Percentiles rank a stretch among this genome's conserved stretches.
Conservation (phyloP, 441 rosid species). For the Brassica hybrid region DNA sequence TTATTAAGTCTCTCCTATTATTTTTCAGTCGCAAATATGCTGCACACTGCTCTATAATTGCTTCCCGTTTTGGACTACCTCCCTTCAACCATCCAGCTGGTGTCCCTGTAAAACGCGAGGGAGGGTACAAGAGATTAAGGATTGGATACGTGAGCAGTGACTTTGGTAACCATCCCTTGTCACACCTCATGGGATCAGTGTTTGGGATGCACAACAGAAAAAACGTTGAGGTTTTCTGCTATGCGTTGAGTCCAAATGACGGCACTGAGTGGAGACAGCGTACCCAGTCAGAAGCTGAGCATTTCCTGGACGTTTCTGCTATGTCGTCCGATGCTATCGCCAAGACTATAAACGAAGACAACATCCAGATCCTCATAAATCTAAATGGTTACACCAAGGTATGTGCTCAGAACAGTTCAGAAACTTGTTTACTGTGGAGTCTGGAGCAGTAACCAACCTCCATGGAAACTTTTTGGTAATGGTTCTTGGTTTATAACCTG, state of each 20-base stretch:
- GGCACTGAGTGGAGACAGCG: constrained; percentile 98
- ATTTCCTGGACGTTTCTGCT: constrained; percentile 89
- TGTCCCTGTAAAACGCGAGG: constrained; percentile 64
- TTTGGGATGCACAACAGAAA: constrained; percentile 97
- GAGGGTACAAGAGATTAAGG: constrained; percentile 79
- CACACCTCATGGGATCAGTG: constrained; percentile 99
- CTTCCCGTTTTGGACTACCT: constrained; percentile 89
- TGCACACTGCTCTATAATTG: constrained; percentile 88
- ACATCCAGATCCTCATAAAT: constrained; percentile 87
- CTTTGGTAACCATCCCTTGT: constrained; percentile 98
- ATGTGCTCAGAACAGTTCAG: constrained; percentile 11
- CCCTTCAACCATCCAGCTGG: constrained; percentile 76
- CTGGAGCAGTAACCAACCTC: constrained; percentile 2
- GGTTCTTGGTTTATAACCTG: constrained; percentile 11
- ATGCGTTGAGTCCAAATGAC: constrained; percentile 93
- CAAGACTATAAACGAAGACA: constrained; percentile 83
- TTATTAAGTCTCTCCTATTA: constrained; percentile 7
- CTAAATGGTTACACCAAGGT: constrained; percentile 99
- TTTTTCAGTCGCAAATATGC: constrained; percentile 90
- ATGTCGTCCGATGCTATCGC: constrained; percentile 92
- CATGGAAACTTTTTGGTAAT: constrained; percentile 23
- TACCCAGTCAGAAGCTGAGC: constrained; percentile 89
- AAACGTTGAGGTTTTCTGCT: constrained; percentile 96
- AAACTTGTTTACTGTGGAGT: neutral
- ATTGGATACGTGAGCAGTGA: constrained; percentile 99